A percentile compares a stretch with the other conserved stretches of the same genome.
These are phyloP conservation scores for Phlegmacium glaucopus DNA, from an alignment of 768 basidiomycete species.

Conservation along the genomic window DNA sequence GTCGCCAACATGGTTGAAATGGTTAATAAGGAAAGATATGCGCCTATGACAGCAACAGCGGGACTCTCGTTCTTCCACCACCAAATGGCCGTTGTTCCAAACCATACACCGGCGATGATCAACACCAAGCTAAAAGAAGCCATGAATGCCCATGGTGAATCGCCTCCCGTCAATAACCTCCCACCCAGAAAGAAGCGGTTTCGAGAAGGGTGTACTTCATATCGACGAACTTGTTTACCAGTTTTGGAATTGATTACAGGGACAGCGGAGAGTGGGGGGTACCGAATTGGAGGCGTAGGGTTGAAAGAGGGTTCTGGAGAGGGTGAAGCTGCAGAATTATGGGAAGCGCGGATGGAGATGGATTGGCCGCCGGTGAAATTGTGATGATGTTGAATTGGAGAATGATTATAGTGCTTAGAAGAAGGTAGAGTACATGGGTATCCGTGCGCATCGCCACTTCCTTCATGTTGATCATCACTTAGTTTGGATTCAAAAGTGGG, in stretches of 20 bases:
- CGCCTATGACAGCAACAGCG: slow-evolving; percentile 56
- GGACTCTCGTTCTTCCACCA: slow-evolving; percentile 83
- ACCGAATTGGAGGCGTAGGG: slow-evolving; percentile 14
- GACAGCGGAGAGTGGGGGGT: slow-evolving; percentile 30
- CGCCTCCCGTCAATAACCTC: slow-evolving; percentile 77
- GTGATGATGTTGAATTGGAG: not conserved
- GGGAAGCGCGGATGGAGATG: slow-evolving; percentile 5
- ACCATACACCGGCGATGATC: slow-evolving; percentile 75
- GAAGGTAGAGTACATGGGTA: not conserved
- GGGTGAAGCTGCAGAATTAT: slow-evolving; percentile 7
- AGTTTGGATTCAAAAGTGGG: slow-evolving; percentile 28
- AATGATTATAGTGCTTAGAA: not conserved
- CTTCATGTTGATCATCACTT: slow-evolving; percentile 31
- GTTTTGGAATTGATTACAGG: slow-evolving; percentile 35
- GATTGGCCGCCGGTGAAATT: not conserved
- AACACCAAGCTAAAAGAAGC: slow-evolving; percentile 59
- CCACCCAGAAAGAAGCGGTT: slow-evolving; percentile 78
- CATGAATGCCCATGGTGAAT: slow-evolving; percentile 80
- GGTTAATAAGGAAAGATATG: slow-evolving; percentile 56
- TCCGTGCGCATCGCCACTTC: slow-evolving; percentile 5
- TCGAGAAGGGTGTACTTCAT: slow-evolving; percentile 64
- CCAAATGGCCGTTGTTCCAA: slow-evolving; percentile 85
- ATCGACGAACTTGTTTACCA: slow-evolving; percentile 46
- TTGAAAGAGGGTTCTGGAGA: slow-evolving; percentile 3
- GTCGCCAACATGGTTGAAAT: slow-evolving; percentile 76